Evolutionary conservation across 345 rosid species (phyloP), one percentile per base, ranked within the genome.

Genomic region (Gynandropsis gynandra): DNA sequence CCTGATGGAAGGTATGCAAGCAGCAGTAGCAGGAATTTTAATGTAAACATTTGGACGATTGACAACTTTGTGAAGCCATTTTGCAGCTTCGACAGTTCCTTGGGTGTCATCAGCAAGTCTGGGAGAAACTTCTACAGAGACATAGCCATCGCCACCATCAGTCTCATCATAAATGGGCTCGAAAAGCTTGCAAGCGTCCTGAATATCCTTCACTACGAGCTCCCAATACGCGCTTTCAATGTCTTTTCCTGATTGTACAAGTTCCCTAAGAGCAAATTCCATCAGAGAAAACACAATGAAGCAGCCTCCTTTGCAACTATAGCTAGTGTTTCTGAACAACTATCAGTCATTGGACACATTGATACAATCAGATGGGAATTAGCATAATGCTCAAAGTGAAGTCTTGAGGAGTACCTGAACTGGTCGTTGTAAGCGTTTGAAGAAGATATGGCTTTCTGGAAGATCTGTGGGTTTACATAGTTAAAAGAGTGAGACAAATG

Each of bases 111-210:
- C 89, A 29, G 98, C 97, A 50, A 92, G 94, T 54, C 82, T 75
- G 15, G 97, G 98, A 44, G 97, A 92, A 64, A 92, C 98, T 80
- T 92, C 95, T 9, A 92, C 98, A n/a, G n/a, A 87, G 58, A 92
- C 97, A 63, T 92, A 87, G 44, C 98, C 98, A 72, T 92, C 98
- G 9, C 69, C 94, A 50, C 77, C 95, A 59, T 85, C 88, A 18
- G 98, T 92, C 64, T 85, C 71, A 62, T 87, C 90, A 63, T 92
- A 92, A 47, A 92, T 82, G 36, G 84, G 50, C 84, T 92, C 98
- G 72, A 92, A 92, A 42, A 92, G 95, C 57, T 78, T 85, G 78
- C 97, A 87, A n/a, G n/a, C 98, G 74, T 85, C 95, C 59, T 92
- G 97, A 60, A 92, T 92, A 73, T 87, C 98, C 83, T 79, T 24